Evolutionary conservation across 495 filamentous ascomycete genomes (phyloP).

Genomic region (Clohesyomyces aquaticus): DNA sequence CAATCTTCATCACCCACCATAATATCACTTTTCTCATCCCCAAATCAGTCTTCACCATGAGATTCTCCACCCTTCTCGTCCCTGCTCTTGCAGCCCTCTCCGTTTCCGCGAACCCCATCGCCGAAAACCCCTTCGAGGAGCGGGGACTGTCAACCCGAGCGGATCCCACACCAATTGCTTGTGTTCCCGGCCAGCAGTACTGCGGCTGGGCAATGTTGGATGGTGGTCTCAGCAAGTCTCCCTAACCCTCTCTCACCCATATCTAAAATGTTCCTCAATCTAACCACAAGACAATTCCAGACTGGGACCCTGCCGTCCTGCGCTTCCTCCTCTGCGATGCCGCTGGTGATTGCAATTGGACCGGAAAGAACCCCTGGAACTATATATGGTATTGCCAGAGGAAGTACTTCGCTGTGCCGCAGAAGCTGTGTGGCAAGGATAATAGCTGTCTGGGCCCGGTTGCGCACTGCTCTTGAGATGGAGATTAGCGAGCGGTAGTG

Average conservation of each 20-base stretch:
- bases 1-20: too few species aligned
- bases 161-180: neutral
- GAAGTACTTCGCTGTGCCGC: slow-evolving; percentile 2
- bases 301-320: neutral
- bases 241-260: neutral
- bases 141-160: too few species aligned
- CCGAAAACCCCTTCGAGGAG: too few species aligned
- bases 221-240: neutral
- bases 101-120: too few species aligned
- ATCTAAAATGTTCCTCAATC: too few species aligned
- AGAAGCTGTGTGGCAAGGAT: slow-evolving; percentile 1
- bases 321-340: neutral
- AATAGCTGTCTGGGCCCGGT: neutral
- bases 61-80: too few species aligned
- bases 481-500: too few species aligned
- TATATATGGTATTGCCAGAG: slow-evolving; percentile 1
- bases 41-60: too few species aligned
- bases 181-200: neutral
- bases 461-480: too few species aligned
- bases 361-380: neutral
- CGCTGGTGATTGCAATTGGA: slow-evolving; percentile 1
- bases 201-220: neutral
- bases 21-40: too few species aligned
- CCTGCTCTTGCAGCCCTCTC: too few species aligned
- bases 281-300: neutral